Evolutionary conservation across 1,139 yeast species (phyloP), one percentile per base, ranked within the genome.

Genomic region (Diutina neorugosa): DNA sequence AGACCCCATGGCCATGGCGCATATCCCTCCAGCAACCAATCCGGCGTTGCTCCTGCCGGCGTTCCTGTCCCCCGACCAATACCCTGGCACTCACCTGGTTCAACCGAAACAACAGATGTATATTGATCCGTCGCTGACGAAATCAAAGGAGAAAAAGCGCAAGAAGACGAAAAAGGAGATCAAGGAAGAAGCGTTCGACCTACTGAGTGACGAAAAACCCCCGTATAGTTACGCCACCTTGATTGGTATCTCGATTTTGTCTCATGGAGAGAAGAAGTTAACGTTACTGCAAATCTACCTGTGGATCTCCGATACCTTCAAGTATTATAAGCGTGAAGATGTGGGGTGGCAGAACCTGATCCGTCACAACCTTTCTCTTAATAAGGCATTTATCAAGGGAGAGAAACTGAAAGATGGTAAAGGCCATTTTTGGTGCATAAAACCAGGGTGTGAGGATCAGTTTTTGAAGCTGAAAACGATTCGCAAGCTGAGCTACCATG

Each of bases 351-450:
- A 88, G 64, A 88, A 88, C 66, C 86, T 95, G 31, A 88, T 88
- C 58, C 83, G 96, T 56, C 96, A 88, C 66, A 86, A 89, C 60
- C 71, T 89, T 54, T 85, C 94, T 25, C 73, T 89, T 59, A 89
- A 88, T 68, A 89, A 88, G 65, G 96, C 96, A 1, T 89, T 89
- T 61, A 78, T 85, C 54, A 93, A 93, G 68, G 89, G 95, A 43
- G 96, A 88, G 59, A 86, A 93, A 64, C 91, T 96, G 16, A 86
- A 87, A 61, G 96, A 88, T 66, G 98, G 98, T 6, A 93, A 93
- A 69, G 98, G 98, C 40, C 96, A 91, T 69, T 93, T 86, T 67
- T 94, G 98, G 98, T 82, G 87, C 61, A 88, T 93, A 54, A 90
- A 85, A 57, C 74, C 80, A 21, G 96, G 96, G 3, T 81, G 77